These are phyloP conservation scores for Hibiscus mutabilis DNA, from an alignment of 345 rosid genomes.

Conservation along the genomic window DNA sequence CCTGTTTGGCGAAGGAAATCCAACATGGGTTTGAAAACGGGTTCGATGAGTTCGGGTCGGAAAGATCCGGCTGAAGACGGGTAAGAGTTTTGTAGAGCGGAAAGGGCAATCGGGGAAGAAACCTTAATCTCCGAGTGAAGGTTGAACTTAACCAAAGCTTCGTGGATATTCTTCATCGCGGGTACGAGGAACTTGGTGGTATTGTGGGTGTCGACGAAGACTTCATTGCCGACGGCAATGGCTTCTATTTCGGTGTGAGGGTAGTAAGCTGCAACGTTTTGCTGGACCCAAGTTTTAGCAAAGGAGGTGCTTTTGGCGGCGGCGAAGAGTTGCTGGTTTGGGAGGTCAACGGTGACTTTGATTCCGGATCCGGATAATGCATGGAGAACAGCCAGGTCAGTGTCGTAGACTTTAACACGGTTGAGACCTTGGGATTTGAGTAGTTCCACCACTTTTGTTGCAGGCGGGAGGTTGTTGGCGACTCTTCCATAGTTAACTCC, in stretches of 20 bases:
- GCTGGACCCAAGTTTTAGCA: slow-evolving; percentile 63
- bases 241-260: slow-evolving; percentile 78
- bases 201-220: slow-evolving; percentile 75
- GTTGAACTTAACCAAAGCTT: slow-evolving; percentile 51
- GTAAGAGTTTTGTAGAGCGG: slow-evolving; percentile 73
- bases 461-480: slow-evolving; percentile 75
- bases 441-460: slow-evolving; percentile 58
- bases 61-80: slow-evolving; percentile 93
- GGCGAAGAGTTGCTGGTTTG: slow-evolving; percentile 59
- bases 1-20: slow-evolving; percentile 86
- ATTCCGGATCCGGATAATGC: slow-evolving; percentile 71
- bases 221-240: slow-evolving; percentile 92
- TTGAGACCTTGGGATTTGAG: slow-evolving; percentile 64
- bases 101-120: slow-evolving; percentile 81
- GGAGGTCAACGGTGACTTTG: slow-evolving; percentile 81
- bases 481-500: slow-evolving; percentile 94
- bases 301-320: slow-evolving; percentile 52
- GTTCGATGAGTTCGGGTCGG: slow-evolving; percentile 60
- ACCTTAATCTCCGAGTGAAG: slow-evolving; percentile 63
- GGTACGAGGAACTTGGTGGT: slow-evolving; percentile 60
- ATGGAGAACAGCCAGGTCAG: slow-evolving; percentile 73
- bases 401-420: slow-evolving; percentile 70
- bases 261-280: slow-evolving; percentile 59
- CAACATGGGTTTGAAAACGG: slow-evolving; percentile 73
- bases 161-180: slow-evolving; percentile 84